Base-by-base conservation (phyloP, 306 rosid genomes). In the Trifolium repens region DNA sequence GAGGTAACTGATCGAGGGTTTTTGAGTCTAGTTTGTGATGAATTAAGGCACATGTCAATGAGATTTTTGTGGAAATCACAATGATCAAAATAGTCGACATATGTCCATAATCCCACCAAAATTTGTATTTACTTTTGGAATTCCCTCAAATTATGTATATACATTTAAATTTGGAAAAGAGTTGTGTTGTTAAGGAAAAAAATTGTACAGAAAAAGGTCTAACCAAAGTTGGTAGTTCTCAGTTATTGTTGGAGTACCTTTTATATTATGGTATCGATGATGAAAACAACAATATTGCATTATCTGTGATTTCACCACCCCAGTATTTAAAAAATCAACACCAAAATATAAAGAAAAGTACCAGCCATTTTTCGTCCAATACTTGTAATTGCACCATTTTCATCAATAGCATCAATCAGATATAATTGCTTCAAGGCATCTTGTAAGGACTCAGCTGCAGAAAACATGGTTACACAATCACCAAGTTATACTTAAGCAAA, bases 311-410 rank as follows among this genome's bases (percentile, higher is more conserved):
- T 16, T 57, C 67, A 53, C 72, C 74, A 26, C 64, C 70, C 67
- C 44, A 55, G 60, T 35, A 65, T 65, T 61, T 61, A 24, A 66
- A 66, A 9, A 61, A 54, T 65, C 40, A 75, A 57, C 60, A 54
- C 13, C 12, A 63, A 69, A n/a, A 73, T 26, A 40, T 42, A 73
- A 71, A 74, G 59, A 80, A 78, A 78, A 43, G 72, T 87, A 94
- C 98, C 98, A 68, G 98, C 97, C 98, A 94, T 94, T 74, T 90
- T 90, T 76, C 63, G 87, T 70, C 98, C 98, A 81, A 88, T 64
- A 68, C 88, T 89, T 61, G 97, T 90, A 85, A 94, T 85, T 42
- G 78, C 73, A 72, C 98, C 98, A 78, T 85, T 72, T 85, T 89
- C 96, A 86, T 91, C 96, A 84, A 94, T 90, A 53, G 97, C 97